Conservation (phyloP, 495 filamentous ascomycete genomes). For the Lasiosphaeria hispida region DNA sequence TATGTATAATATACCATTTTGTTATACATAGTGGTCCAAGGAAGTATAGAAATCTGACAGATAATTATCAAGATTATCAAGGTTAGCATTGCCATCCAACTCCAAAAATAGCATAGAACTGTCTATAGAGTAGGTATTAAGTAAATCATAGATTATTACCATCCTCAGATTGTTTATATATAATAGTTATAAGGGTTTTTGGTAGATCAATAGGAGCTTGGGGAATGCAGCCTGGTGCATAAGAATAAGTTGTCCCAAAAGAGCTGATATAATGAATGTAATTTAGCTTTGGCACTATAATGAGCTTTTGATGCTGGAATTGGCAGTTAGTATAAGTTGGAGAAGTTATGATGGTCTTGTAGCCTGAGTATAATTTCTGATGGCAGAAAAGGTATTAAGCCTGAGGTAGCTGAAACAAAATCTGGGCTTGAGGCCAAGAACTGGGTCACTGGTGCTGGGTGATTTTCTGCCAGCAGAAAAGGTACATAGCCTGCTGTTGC, state of each 20-base stretch:
- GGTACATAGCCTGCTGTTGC: too few species aligned
- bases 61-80: neutral
- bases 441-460: too few species aligned
- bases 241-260: too few species aligned
- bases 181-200: neutral
- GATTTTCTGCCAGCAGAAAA: too few species aligned
- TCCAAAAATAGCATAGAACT: neutral
- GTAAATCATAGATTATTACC: neutral
- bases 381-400: too few species aligned
- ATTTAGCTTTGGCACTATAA: neutral
- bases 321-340: neutral
- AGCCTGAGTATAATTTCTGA: neutral
- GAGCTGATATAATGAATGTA: too few species aligned
- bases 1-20: slow-evolving; percentile 7
- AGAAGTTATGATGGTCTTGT: slow-evolving; percentile 3
- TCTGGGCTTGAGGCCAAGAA: too few species aligned
- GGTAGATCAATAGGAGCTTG: neutral
- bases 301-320: slow-evolving; percentile 3
- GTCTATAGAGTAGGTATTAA: too few species aligned
- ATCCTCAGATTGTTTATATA: neutral
- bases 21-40: neutral
- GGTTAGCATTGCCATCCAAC: neutral
- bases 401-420: too few species aligned
- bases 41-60: slow-evolving; percentile 2
- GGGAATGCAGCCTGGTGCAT: neutral